A percentile compares a stretch with the other conserved stretches of the same genome.
phyloP scores from a whole-genome alignment of 2,329 filamentous ascomycete genomes.

The Lecanosticta acicola region DNA sequence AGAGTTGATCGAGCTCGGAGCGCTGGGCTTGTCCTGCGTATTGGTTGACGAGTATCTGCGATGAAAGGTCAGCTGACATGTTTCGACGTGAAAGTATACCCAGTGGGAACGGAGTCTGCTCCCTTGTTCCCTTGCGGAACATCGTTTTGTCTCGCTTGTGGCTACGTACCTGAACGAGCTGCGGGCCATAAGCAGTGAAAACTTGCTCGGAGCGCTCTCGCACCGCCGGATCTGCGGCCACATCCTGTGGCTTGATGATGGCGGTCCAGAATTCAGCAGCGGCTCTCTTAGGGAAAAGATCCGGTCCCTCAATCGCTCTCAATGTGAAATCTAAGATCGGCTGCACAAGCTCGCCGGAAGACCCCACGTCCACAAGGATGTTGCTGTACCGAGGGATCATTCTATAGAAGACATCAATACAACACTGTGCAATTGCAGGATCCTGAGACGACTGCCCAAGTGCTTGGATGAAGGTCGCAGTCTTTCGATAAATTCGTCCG shows the following conservation, averaged over 20 bases:
- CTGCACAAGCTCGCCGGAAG: conserved; percentile 42
- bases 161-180: conserved; percentile 53
- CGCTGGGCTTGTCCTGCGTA: conserved; percentile 63
- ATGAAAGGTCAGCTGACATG: too few species aligned
- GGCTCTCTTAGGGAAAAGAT: conserved; percentile 69
- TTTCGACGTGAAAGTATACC: too few species aligned
- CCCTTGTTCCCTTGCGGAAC: too few species aligned
- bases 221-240: conserved; percentile 26
- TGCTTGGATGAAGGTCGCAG: conserved; percentile 56
- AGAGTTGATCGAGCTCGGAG: conserved; percentile 66
- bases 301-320: conserved; percentile 62
- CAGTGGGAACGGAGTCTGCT: too few species aligned
- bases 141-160: too few species aligned
- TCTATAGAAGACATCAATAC: conserved; percentile 65
- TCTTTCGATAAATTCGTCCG: conserved; percentile 54
- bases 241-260: conserved; percentile 40
- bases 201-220: conserved; percentile 30
- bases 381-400: conserved; percentile 56
- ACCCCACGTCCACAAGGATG: conserved; percentile 57
- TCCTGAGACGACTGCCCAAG: conserved; percentile 61
- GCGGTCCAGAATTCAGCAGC: conserved; percentile 71
- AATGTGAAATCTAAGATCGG: conserved; percentile 65
- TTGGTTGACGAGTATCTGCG: conserved; percentile 57
- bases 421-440: conserved; percentile 65
- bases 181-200: conserved; percentile 56